Evolutionary conservation across 345 rosid species (phyloP).

Genomic region (Jatropha curcas): DNA sequence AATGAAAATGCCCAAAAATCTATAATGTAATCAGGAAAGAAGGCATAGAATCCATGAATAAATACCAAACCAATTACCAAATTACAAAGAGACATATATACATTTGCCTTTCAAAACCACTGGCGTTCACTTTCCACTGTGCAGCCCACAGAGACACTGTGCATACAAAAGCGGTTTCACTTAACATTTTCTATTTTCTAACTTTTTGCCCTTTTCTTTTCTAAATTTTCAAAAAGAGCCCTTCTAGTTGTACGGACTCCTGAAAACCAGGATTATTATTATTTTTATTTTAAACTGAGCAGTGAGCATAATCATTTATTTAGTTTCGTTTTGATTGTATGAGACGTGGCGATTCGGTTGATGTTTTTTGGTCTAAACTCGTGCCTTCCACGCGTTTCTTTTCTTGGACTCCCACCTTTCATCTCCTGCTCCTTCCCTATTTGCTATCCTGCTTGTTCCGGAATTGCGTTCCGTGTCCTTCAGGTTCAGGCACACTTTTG

Average conservation of each 20-base stretch:
- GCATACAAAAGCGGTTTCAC: background rate
- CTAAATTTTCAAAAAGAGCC: too few species aligned
- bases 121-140: slow-evolving; percentile 3
- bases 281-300: background rate
- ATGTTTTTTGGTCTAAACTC: background rate
- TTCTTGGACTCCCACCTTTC: slow-evolving; percentile 21
- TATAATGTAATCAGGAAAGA: background rate
- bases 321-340: background rate
- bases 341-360: slow-evolving; percentile 4
- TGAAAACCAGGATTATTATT: slow-evolving; percentile 20
- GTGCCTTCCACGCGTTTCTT: slow-evolving; percentile 32
- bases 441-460: background rate
- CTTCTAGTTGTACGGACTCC: slow-evolving; percentile 28
- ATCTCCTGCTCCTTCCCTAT: background rate
- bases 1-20: too few species aligned
- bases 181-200: background rate
- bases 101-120: too few species aligned
- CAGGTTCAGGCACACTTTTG: too few species aligned
- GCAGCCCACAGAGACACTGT: slow-evolving; percentile 8
- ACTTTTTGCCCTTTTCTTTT: background rate
- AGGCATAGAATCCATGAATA: too few species aligned
- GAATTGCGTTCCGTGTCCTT: background rate
- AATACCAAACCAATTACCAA: too few species aligned
- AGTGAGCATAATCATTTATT: too few species aligned
- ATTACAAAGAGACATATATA: background rate